phyloP scores from a whole-genome alignment of 2,329 filamentous ascomycete species.

The Claviceps capensis region DNA sequence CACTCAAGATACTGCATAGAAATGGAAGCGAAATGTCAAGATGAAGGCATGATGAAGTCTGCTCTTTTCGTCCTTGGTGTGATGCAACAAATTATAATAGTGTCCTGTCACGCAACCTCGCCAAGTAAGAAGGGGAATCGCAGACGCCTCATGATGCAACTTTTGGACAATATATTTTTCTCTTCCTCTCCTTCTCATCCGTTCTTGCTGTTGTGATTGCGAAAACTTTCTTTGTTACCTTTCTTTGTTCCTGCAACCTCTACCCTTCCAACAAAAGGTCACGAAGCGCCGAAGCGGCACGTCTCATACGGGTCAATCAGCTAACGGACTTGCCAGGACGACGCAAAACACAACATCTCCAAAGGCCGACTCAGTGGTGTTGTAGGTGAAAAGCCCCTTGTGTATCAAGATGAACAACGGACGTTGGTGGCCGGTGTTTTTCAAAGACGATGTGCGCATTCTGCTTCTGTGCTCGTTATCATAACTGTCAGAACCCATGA shows the following conservation, averaged over 20 bases:
- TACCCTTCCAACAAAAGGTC: neutral
- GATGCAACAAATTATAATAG: conserved; percentile 34
- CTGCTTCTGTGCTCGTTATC: conserved; percentile 35
- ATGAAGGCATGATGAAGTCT: conserved; percentile 19
- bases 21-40: neutral
- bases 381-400: conserved; percentile 46
- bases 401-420: conserved; percentile 41
- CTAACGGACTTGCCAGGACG: conserved; percentile 27
- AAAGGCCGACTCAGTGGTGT: conserved; percentile 44
- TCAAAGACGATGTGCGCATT: conserved; percentile 41
- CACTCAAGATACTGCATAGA: neutral
- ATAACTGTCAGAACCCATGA: conserved; percentile 35
- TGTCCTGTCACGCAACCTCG: conserved; percentile 34
- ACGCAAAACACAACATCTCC: conserved; percentile 33
- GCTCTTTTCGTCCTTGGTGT: conserved; percentile 44
- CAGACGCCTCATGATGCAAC: conserved; percentile 22
- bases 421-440: conserved; percentile 49
- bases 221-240: neutral
- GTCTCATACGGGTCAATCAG: conserved; percentile 16
- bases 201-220: neutral
- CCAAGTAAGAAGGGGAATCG: conserved; percentile 6
- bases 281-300: neutral
- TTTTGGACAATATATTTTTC: conserved; percentile 4
- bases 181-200: no score
- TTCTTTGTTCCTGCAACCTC: neutral